Conservation (phyloP, 2,329 filamentous ascomycete species). For the Fusarium sp. region DNA sequence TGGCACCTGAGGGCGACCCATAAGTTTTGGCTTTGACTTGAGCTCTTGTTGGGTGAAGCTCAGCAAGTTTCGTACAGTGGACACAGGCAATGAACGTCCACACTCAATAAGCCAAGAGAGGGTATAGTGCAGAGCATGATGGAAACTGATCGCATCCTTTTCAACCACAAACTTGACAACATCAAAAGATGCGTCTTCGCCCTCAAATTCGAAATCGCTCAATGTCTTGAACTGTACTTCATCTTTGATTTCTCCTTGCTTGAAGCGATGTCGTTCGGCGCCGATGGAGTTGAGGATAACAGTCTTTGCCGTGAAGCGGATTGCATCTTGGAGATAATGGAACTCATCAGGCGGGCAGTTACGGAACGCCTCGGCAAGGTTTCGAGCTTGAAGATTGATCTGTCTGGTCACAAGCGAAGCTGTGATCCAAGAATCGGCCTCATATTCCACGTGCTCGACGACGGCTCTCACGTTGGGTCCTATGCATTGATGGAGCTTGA, state of each 20-base stretch:
- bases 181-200: conserved; percentile 65
- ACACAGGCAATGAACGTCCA: conserved; percentile 77
- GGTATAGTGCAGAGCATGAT: conserved; percentile 95
- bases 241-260: conserved; percentile 87
- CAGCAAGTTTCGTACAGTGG: conserved; percentile 75
- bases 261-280: conserved; percentile 86
- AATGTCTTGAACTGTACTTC: conserved; percentile 85
- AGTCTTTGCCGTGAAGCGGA: conserved; percentile 79
- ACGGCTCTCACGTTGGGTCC: conserved; percentile 92
- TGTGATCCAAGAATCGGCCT: conserved; percentile 98
- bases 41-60: conserved; percentile 79
- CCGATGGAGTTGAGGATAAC: conserved; percentile 92
- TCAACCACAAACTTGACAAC: conserved; percentile 91
- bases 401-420: conserved; percentile 94
- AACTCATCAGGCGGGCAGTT: conserved; percentile 73
- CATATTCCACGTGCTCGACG: conserved; percentile 97
- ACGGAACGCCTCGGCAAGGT: conserved; percentile 88
- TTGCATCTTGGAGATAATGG: conserved; percentile 75
- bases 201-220: conserved; percentile 83
- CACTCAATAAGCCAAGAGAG: conserved; percentile 96
- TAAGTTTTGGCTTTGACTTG: conserved; percentile 70
- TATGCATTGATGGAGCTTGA: conserved; percentile 96
- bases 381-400: conserved; percentile 90
- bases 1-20: conserved; percentile 68
- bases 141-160: conserved; percentile 92